A percentile compares a stretch with the other conserved stretches of the same genome.
Evolutionary conservation across 2,329 filamentous ascomycete species (phyloP).

Genomic region (Fusarium torulosum): DNA sequence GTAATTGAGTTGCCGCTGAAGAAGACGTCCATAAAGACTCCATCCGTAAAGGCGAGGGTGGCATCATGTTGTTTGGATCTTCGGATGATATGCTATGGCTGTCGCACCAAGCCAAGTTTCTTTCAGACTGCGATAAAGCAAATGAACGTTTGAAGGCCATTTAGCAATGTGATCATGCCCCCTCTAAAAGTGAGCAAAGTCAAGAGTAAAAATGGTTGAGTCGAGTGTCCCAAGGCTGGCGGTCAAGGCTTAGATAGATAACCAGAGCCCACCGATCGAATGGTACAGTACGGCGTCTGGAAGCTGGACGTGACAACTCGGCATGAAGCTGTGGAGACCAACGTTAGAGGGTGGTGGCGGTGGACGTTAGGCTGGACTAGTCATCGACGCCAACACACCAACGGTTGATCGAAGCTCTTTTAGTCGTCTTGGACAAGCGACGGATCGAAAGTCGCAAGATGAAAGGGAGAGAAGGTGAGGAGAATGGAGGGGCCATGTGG

Average conservation of each 20-base stretch:
- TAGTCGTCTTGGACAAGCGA: slow-evolving; percentile 46
- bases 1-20: slow-evolving; percentile 49
- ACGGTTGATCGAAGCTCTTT: slow-evolving; percentile 48
- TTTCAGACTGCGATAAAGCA: slow-evolving; percentile 57
- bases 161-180: slow-evolving; percentile 43
- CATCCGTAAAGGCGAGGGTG: slow-evolving; percentile 52
- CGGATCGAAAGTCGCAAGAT: slow-evolving; percentile 43
- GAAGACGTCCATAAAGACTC: slow-evolving; percentile 49
- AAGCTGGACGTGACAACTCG: slow-evolving; percentile 40
- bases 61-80: slow-evolving; percentile 45
- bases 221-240: slow-evolving; percentile 19
- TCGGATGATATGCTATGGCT: slow-evolving; percentile 61
- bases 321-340: slow-evolving; percentile 47
- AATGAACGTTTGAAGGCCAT: slow-evolving; percentile 63
- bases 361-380: slow-evolving; percentile 47
- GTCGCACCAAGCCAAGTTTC: slow-evolving; percentile 61
- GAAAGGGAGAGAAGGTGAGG: slow-evolving; percentile 45
- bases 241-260: slow-evolving; percentile 34
- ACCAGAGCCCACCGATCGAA: slow-evolving; percentile 33
- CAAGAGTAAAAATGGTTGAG: slow-evolving; percentile 22
- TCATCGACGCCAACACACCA: slow-evolving; percentile 48
- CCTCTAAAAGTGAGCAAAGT: slow-evolving; percentile 14
- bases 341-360: slow-evolving; percentile 40
- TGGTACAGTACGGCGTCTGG: slow-evolving; percentile 21
- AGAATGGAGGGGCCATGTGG: slow-evolving; percentile 50